Evolutionary conservation across 2,329 filamentous ascomycete species (phyloP), one percentile per base, ranked within the genome.

Genomic region (Aspergillus jensenii): DNA sequence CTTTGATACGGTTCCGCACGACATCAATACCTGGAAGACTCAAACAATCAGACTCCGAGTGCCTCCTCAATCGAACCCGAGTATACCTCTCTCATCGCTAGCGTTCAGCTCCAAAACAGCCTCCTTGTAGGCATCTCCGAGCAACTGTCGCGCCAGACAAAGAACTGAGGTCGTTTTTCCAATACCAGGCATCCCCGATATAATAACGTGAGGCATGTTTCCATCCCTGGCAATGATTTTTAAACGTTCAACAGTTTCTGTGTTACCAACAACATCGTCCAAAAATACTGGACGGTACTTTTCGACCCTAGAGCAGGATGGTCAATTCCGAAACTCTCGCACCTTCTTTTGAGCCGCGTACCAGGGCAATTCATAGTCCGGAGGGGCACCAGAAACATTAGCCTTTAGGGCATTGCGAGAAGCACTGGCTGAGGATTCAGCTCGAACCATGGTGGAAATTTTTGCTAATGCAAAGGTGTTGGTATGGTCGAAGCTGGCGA

Each of bases 121-220:
- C 80, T 99, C 95, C 77, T 97, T 98, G 82, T 98, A 99, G 31
- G 91, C 84, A 71, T 96, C 90, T 8, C 95, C 95, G 2, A 99
- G 82, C 59, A 99, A 79, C 73, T 98, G 93, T 59, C 93, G 86
- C 17, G 95, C 95, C 47, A 99, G 85, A 73, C 95, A 98, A 60
- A 98, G 81, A 56, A 99, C 88, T 56, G 92, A 96, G 0, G 95
- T 98, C 4, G 95, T 99, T 81, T 99, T 99, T 76, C 95, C 95
- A 70, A 98, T 99, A 71, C 95, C 95, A 19, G 95, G 95, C 92
- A 96, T 98, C 59, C 95, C 95, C n/a, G 91, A 96, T 70, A 99
- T 98, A 77, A 99, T 98, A 70, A 99, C 87, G 78, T 99, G 95
- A 2, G 95, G 95, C 93, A 99, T 97, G 78, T 99, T 99, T 67